Evolutionary conservation across 2,329 filamentous ascomycete genomes (phyloP), one percentile per base, ranked within the genome.

Genomic region (Fusarium sp.): DNA sequence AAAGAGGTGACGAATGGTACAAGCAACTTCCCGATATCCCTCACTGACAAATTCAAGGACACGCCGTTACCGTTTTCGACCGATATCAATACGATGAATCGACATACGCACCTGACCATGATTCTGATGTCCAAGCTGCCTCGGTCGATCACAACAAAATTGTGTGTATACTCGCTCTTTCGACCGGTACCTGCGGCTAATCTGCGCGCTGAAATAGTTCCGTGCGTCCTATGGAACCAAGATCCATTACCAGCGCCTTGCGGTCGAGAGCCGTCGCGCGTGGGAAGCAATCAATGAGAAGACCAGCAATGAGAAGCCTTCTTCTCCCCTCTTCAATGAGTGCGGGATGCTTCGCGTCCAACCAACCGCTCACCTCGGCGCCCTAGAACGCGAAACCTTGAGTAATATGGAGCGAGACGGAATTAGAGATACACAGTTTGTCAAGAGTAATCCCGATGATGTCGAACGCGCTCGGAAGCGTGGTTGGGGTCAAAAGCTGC

Each of bases 121-220:
- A 61, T 14, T 9, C 17, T 11, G 2, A 25, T 9, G 14, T 45
- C 12, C 58, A 61, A 15, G 37, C 58, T 9, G 58, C 58, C 33
- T 45, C 38, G 14, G 58, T 61, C 9, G 58, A 33, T 25, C 37
- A 61, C n/a, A 61, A 61, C 40, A 61, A 61, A 30, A 61, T 61
- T 11, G 58, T 61, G 9, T 10, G 57, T 10, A n/a, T 37, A 14
- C 25, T 59, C 20, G 47, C 4, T 17, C 15, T 17, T n/a, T 6
- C 0, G 15, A 17, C 27, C 6, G 32, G 22, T 22, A 6, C 12
- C 38, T 7, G 8, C 6, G 7, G 14, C 57, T 43, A 5, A 60
- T 20, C 14, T 14, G 20, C 14, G 4, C 11, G 14, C 6, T 14
- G 27, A 30, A 20, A 45, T 45, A 61, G 58, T 61, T 61, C 25